phyloP scores from a whole-genome alignment of 306 rosid species.

The Canavalia gladiata region DNA sequence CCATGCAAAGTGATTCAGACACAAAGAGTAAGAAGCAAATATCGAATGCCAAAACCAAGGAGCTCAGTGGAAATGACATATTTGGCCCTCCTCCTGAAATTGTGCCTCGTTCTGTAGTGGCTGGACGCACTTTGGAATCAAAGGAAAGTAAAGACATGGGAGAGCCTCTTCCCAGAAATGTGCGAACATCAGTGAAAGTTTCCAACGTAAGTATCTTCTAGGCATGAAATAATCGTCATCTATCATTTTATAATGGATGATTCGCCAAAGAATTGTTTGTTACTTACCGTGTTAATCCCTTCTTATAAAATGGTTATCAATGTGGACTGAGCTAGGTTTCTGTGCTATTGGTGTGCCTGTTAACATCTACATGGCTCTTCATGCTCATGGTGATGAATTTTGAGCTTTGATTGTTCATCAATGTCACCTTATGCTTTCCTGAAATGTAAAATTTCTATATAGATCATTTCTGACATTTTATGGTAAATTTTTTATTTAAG shows the following conservation, averaged over 20 bases:
- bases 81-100: constrained; percentile 92
- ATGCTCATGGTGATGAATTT: constrained; percentile 17
- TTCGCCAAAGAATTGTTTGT: constrained; percentile 2
- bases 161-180: constrained; percentile 75
- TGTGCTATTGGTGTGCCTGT: constrained; percentile 24
- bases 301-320: constrained; percentile 25
- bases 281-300: constrained; percentile 2
- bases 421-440: constrained; percentile 18
- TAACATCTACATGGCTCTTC: constrained; percentile 10
- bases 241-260: constrained; percentile 35
- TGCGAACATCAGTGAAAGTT: constrained; percentile 88
- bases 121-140: constrained; percentile 65
- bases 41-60: constrained; percentile 86
- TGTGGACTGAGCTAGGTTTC: constrained; percentile 36
- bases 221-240: not conserved
- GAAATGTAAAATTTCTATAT: constrained; percentile 24
- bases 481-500: constrained; percentile 4
- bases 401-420: constrained; percentile 3
- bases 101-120: constrained; percentile 66
- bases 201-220: constrained; percentile 82
- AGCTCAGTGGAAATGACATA: constrained; percentile 91
- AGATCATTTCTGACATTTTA: not conserved
- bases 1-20: constrained; percentile 73
- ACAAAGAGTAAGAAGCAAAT: constrained; percentile 66
- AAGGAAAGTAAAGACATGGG: constrained; percentile 75